Percentiles rank a stretch among this genome's conserved stretches.
These are phyloP conservation scores for Candida pseudofarinosa DNA, from an alignment of 805 yeast genomes.

Conservation along the genomic window DNA sequence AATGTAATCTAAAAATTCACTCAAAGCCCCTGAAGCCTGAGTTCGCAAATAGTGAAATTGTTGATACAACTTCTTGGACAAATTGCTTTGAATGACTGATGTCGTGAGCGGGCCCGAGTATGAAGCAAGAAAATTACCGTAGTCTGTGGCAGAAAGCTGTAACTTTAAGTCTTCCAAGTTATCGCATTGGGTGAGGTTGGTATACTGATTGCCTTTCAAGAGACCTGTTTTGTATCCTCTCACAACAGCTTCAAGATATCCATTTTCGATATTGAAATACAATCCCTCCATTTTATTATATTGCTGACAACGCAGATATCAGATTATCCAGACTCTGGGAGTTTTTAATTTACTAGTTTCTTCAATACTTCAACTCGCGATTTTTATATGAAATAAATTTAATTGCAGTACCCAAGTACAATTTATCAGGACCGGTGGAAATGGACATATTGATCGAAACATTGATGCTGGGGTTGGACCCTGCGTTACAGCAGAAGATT, in stretches of 20 bases:
- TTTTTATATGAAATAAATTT: conserved; percentile 6
- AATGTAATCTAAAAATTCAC: conserved; percentile 85
- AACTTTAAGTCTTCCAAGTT: conserved; percentile 88
- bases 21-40: conserved; percentile 76
- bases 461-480: conserved; percentile 10
- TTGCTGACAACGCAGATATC: neutral
- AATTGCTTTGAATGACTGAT: conserved; percentile 75
- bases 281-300: conserved; percentile 75
- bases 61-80: conserved; percentile 67
- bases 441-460: conserved; percentile 1
- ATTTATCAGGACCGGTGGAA: no score
- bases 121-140: conserved; percentile 84
- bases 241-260: conserved; percentile 90
- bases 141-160: conserved; percentile 93
- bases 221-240: conserved; percentile 91
- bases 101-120: conserved; percentile 83
- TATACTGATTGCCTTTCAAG: conserved; percentile 71
- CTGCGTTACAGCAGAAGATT: conserved; percentile 16
- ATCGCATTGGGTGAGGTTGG: conserved; percentile 94
- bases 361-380: conserved; percentile 27
- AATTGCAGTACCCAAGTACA: no score
- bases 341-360: conserved; percentile 10
- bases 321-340: neutral
- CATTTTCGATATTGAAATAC: conserved; percentile 83
- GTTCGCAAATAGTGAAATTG: conserved; percentile 83